Conservation (phyloP, 208 protist genomes). For the Strigomonas oncopelti region DNA sequence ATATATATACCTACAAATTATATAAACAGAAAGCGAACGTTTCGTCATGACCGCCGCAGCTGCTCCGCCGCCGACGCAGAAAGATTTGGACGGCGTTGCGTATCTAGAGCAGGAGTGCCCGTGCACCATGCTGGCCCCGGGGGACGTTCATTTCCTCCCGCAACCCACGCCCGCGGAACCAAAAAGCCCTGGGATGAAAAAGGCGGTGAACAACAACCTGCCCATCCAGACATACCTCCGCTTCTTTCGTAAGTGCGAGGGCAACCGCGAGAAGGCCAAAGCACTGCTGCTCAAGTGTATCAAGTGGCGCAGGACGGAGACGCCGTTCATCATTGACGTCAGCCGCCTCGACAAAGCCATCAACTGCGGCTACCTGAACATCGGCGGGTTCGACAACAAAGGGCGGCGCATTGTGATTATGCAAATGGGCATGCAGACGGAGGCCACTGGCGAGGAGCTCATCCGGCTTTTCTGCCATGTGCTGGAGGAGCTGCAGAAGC, state of each 20-base stretch:
- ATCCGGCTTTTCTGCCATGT: constrained; percentile 61
- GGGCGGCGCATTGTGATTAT: constrained; percentile 55
- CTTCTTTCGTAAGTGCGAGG: constrained; percentile 52
- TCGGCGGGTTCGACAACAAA: constrained; percentile 33
- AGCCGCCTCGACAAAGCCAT: constrained; percentile 36
- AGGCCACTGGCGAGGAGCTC: constrained; percentile 38
- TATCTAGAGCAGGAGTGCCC: constrained; percentile 35
- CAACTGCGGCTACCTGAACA: constrained; percentile 35
- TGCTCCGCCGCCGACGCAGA: neutral
- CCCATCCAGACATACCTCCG: constrained; percentile 43
- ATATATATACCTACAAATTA: too few relatives aligned
- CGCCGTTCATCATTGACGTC: constrained; percentile 44
- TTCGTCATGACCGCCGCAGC: neutral
- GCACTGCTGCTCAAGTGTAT: constrained; percentile 42
- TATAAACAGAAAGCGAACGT: too few relatives aligned
- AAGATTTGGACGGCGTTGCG: neutral
- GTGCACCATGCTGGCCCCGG: constrained; percentile 19
- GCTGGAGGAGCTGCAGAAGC: constrained; percentile 50
- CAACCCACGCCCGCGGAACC: neutral
- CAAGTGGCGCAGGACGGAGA: constrained; percentile 46
- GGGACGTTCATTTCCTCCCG: constrained; percentile 41
- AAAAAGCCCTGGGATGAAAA: neutral
- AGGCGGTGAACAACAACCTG: neutral
- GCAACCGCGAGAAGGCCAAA: constrained; percentile 33
- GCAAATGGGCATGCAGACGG: constrained; percentile 48